A percentile compares a stretch with the other conserved stretches of the same genome.
phyloP scores from a whole-genome alignment of 768 basidiomycete species.

The Gymnopilus dilepis region DNA sequence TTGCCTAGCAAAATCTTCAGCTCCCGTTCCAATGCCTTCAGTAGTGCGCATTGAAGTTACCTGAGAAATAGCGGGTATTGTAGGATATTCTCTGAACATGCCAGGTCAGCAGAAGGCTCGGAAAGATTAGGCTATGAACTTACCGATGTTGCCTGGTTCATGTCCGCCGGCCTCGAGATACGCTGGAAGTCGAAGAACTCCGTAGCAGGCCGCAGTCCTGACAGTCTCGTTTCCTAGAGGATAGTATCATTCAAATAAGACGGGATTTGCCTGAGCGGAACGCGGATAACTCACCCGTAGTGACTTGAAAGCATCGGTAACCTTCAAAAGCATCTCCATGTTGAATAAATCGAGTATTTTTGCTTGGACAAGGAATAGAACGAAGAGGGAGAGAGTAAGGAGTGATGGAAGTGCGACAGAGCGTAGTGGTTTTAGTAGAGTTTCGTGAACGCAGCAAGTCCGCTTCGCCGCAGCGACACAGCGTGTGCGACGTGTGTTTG shows the following conservation, averaged over 20 bases:
- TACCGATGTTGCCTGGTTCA: slow-evolving; percentile 80
- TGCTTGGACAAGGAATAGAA: slow-evolving; percentile 19
- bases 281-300: slow-evolving; percentile 59
- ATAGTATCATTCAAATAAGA: slow-evolving; percentile 8
- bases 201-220: slow-evolving; percentile 68
- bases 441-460: slow-evolving; percentile 22
- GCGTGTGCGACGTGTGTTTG: slow-evolving; percentile 24
- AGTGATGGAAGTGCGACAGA: slow-evolving; percentile 22
- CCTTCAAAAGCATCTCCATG: slow-evolving; percentile 74
- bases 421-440: slow-evolving; percentile 20
- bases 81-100: slow-evolving; percentile 82
- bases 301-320: slow-evolving; percentile 70
- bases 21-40: background rate
- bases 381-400: slow-evolving; percentile 19
- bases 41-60: slow-evolving; percentile 34
- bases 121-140: slow-evolving; percentile 28
- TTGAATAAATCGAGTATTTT: slow-evolving; percentile 19
- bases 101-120: slow-evolving; percentile 10
- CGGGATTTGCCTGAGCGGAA: background rate
- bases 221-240: slow-evolving; percentile 78
- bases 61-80: slow-evolving; percentile 91
- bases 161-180: slow-evolving; percentile 81
- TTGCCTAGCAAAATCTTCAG: slow-evolving; percentile 60
- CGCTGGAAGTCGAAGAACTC: slow-evolving; percentile 89
- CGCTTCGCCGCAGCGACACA: slow-evolving; percentile 28